Percentiles rank a stretch among this genome's conserved stretches.
phyloP scores from a whole-genome alignment of 1,284 basidiomycete genomes.

The Somion occarium region DNA sequence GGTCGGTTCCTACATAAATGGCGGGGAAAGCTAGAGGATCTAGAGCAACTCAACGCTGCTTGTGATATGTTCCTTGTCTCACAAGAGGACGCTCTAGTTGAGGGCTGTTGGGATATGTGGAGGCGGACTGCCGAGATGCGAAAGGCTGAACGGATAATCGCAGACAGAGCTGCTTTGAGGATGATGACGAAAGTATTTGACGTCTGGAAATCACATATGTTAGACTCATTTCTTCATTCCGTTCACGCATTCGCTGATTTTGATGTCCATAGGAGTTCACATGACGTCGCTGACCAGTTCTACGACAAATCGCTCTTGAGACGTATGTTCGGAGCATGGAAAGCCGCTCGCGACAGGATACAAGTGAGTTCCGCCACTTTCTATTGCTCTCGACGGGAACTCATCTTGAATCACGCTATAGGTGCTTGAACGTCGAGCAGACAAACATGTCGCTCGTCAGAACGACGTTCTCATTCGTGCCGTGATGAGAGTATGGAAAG shows the following conservation, averaged over 20 bases:
- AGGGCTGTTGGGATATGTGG: constrained; percentile 53
- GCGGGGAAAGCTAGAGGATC: constrained; percentile 37
- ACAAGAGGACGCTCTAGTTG: constrained; percentile 31
- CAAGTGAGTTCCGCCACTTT: constrained; percentile 34
- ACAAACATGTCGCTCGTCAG: constrained; percentile 54
- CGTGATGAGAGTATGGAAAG: constrained; percentile 67
- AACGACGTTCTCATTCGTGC: constrained; percentile 62
- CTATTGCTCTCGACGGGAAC: background rate
- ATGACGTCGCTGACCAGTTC: constrained; percentile 39
- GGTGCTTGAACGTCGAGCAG: constrained; percentile 48
- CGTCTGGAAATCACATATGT: constrained; percentile 56
- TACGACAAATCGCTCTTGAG: constrained; percentile 42
- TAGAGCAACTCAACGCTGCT: constrained; percentile 39
- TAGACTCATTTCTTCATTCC: constrained; percentile 22
- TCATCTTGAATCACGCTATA: constrained; percentile 17
- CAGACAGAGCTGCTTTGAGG: constrained; percentile 39
- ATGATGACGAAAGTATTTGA: constrained; percentile 42
- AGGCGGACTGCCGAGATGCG: constrained; percentile 38
- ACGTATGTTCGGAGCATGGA: constrained; percentile 50
- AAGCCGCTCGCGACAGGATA: constrained; percentile 43
- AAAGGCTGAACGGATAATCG: constrained; percentile 39
- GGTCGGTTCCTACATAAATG: constrained; percentile 44
- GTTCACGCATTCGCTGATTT: constrained; percentile 8
- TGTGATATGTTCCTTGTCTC: constrained; percentile 43
- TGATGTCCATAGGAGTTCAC: constrained; percentile 34